These are phyloP conservation scores for Epithemia pelagica DNA, from an alignment of 108 stramenopile species.

Conservation along the genomic window DNA sequence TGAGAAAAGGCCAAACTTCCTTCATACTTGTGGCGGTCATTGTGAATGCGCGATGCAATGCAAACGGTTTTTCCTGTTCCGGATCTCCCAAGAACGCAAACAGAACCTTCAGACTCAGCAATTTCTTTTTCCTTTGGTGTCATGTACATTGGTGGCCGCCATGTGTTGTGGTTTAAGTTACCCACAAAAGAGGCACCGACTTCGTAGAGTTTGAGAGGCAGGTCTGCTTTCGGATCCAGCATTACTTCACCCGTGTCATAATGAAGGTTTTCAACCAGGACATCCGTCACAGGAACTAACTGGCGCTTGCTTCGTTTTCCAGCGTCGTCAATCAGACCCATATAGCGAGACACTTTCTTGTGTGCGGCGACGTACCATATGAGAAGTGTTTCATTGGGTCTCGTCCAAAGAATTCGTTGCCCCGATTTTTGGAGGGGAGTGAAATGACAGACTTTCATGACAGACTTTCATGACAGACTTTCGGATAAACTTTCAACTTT, in stretches of 20 bases:
- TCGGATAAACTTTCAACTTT: too few relatives aligned
- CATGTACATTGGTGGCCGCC: conserved; percentile 37
- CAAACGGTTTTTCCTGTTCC: conserved; percentile 58
- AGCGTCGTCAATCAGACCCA: conserved; percentile 45
- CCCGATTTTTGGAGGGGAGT: conserved; percentile 15
- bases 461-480: too few relatives aligned
- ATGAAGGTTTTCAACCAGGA: conserved; percentile 6
- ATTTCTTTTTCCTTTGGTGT: conserved; percentile 39
- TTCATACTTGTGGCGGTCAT: conserved; percentile 22
- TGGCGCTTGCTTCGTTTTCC: conserved; percentile 30
- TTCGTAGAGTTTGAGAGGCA: conserved; percentile 41
- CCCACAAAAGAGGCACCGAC: conserved; percentile 20
- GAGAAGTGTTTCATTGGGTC: conserved; percentile 8
- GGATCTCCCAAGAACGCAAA: conserved; percentile 37
- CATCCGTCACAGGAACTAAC: conserved; percentile 4
- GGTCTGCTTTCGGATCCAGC: conserved; percentile 32
- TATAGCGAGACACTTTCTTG: conserved; percentile 35
- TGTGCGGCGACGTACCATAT: conserved; percentile 43
- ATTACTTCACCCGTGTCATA: conserved; percentile 8
- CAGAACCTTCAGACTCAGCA: conserved; percentile 40
- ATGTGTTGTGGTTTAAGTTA: conserved; percentile 14
- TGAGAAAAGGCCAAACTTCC: conserved; percentile 23
- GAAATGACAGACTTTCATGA: too few relatives aligned
- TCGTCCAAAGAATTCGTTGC: conserved; percentile 3
- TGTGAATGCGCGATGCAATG: conserved; percentile 41